These are phyloP conservation scores for Pittosporum tobira DNA, from an alignment of 129 eudicot species.

Conservation along the genomic window DNA sequence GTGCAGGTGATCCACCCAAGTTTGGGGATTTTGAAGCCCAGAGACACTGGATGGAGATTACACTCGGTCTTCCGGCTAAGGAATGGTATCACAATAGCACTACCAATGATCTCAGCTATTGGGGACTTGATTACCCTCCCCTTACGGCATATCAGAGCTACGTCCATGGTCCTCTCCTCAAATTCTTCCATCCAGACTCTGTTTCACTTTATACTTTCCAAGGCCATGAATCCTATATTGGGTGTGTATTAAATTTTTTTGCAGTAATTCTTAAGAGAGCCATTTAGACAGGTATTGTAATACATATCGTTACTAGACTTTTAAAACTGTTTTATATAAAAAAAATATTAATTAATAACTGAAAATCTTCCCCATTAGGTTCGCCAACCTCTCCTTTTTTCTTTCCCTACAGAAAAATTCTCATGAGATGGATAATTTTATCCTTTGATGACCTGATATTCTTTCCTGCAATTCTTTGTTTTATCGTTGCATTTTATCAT, in stretches of 20 bases:
- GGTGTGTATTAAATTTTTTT: conserved; percentile 32
- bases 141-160: conserved; percentile 93
- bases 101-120: conserved; percentile 62
- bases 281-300: neutral
- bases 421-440: conserved; percentile 98
- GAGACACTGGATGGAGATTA: conserved; percentile 98
- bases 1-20: conserved; percentile 71
- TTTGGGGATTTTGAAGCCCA: conserved; percentile 97
- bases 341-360: neutral
- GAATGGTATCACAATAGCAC: conserved; percentile 88
- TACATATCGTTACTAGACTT: neutral
- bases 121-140: conserved; percentile 99
- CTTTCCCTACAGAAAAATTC: conserved; percentile 68
- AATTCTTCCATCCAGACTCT: conserved; percentile 54
- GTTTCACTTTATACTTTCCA: conserved; percentile 60
- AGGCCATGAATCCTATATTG: conserved; percentile 89
- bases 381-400: conserved; percentile 18
- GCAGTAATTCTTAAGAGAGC: neutral
- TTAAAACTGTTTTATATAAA: too few species aligned
- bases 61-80: conserved; percentile 56
- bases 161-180: conserved; percentile 56
- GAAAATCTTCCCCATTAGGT: conserved; percentile 13
- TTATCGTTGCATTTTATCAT: conserved; percentile 36
- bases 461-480: conserved; percentile 87
- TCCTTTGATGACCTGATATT: conserved; percentile 79